phyloP scores from a whole-genome alignment of 257 asterid species.

The Ligustrum vulgare region DNA sequence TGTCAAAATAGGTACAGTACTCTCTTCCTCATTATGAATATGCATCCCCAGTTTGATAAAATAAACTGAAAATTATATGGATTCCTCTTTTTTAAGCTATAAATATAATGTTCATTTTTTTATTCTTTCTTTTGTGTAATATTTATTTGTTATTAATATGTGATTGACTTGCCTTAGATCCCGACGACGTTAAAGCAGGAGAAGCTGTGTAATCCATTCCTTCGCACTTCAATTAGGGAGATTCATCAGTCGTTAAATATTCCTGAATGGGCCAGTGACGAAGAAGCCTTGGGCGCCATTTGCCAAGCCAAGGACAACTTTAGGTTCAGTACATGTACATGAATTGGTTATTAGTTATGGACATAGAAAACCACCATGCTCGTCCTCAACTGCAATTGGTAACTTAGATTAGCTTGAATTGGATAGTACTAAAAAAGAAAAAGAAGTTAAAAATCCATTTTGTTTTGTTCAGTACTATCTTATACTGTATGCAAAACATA shows the following conservation, averaged over 20 bases:
- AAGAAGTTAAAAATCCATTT: too few species aligned
- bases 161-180: constrained; percentile 48
- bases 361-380: not conserved
- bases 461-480: too few species aligned
- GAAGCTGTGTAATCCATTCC: constrained; percentile 89
- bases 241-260: constrained; percentile 66
- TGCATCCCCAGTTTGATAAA: not conserved
- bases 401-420: not conserved
- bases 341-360: not conserved
- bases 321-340: constrained; percentile 28
- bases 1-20: too few species aligned
- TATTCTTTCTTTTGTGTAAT: not conserved
- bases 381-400: not conserved
- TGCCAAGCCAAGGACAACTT: constrained; percentile 81
- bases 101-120: not conserved
- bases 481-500: too few species aligned
- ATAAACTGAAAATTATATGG: not conserved
- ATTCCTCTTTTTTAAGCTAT: too few species aligned
- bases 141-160: not conserved
- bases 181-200: constrained; percentile 75
- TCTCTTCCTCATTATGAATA: not conserved
- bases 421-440: not conserved
- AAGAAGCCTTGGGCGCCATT: constrained; percentile 71
- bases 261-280: constrained; percentile 64
- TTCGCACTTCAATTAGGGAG: constrained; percentile 82